Evolutionary conservation across 2,329 filamentous ascomycete genomes (phyloP).

Genomic region (Monilinia polystroma): DNA sequence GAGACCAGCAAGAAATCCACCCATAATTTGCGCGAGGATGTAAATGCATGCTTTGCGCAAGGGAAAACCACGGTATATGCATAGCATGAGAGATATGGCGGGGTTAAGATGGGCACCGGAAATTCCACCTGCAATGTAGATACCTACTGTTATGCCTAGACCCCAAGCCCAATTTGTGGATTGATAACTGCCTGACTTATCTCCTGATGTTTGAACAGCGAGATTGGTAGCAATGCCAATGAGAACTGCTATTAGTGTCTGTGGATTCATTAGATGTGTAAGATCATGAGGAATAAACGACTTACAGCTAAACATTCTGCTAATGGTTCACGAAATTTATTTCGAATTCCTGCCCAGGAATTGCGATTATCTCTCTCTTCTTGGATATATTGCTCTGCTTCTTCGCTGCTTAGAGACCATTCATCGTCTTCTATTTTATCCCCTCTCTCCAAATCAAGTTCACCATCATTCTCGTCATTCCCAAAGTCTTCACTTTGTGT

Average conservation of each 20-base stretch:
- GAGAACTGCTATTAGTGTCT: slow-evolving; percentile 35
- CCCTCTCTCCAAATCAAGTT: slow-evolving; percentile 17
- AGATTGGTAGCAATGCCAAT: slow-evolving; percentile 51
- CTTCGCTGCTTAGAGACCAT: slow-evolving; percentile 26
- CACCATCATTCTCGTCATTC: neutral
- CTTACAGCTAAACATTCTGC: slow-evolving; percentile 49
- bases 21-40: slow-evolving; percentile 52
- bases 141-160: slow-evolving; percentile 52
- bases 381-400: slow-evolving; percentile 27
- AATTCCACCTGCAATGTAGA: slow-evolving; percentile 49
- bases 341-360: slow-evolving; percentile 47
- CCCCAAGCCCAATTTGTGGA: slow-evolving; percentile 52
- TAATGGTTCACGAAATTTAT: slow-evolving; percentile 50
- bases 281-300: neutral
- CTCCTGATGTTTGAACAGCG: slow-evolving; percentile 39
- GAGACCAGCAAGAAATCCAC: slow-evolving; percentile 50
- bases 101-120: slow-evolving; percentile 50
- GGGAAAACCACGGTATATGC: slow-evolving; percentile 53
- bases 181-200: slow-evolving; percentile 44
- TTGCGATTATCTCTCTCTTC: slow-evolving; percentile 18
- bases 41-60: slow-evolving; percentile 51
- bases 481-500: slow-evolving; percentile 8
- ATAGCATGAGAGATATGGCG: slow-evolving; percentile 46
- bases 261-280: neutral
- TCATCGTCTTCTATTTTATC: slow-evolving; percentile 20